A percentile compares a stretch with the other conserved stretches of the same genome.
phyloP scores from a whole-genome alignment of 1,284 basidiomycete species.

The Moniliella sp. region DNA sequence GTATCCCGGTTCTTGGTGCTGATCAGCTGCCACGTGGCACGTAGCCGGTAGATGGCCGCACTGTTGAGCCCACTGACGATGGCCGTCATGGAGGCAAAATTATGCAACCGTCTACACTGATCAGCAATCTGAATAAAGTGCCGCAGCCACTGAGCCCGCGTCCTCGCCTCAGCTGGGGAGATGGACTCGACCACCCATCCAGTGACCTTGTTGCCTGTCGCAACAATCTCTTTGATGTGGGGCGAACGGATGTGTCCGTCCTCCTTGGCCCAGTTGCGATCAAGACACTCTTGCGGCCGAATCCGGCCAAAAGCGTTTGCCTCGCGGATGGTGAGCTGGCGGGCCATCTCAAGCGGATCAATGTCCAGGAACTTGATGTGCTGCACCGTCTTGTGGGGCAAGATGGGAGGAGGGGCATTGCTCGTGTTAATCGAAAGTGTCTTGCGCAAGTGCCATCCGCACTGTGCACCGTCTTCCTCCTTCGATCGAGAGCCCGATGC shows the following conservation, averaged over 20 bases:
- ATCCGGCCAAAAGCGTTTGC: slow-evolving; percentile 68
- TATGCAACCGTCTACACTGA: slow-evolving; percentile 66
- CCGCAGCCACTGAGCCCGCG: slow-evolving; percentile 61
- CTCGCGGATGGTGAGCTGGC: slow-evolving; percentile 84
- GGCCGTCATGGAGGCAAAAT: slow-evolving; percentile 86
- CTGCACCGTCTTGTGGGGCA: too few species aligned
- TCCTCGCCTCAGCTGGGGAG: slow-evolving; percentile 60
- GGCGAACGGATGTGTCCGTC: slow-evolving; percentile 39
- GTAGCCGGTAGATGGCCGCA: slow-evolving; percentile 73
- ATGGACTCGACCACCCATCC: slow-evolving; percentile 86
- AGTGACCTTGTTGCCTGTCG: slow-evolving; percentile 64
- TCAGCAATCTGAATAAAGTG: slow-evolving; percentile 83
- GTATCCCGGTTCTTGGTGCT: slow-evolving; percentile 40
- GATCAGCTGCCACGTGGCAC: slow-evolving; percentile 83
- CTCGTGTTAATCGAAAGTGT: slow-evolving; percentile 20
- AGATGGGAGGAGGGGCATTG: slow-evolving; percentile 45
- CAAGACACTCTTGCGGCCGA: slow-evolving; percentile 70
- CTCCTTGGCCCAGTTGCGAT: slow-evolving; percentile 33
- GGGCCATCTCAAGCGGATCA: slow-evolving; percentile 69
- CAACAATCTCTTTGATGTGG: slow-evolving; percentile 67
- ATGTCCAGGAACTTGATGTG: slow-evolving; percentile 58
- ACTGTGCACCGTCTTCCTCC: slow-evolving; percentile 18
- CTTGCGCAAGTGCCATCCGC: slow-evolving; percentile 20
- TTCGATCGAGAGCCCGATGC: slow-evolving; percentile 30
- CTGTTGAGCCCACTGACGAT: slow-evolving; percentile 86